Evolutionary conservation across 768 basidiomycete genomes (phyloP), one percentile per base, ranked within the genome.

Genomic region (Coprinopsis strossmayeri): DNA sequence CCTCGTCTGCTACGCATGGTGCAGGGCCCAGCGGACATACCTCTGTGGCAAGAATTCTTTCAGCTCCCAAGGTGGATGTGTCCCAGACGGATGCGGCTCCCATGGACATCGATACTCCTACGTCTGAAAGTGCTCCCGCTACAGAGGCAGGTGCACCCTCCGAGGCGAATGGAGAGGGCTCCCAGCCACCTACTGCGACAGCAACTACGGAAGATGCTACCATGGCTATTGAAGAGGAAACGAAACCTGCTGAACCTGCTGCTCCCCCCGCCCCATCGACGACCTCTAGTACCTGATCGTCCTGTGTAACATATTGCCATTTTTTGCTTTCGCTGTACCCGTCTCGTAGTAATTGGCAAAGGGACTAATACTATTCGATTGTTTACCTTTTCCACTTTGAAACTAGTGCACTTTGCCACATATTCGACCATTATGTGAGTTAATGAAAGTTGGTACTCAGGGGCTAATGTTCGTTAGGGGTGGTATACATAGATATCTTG

Each of bases 11-110:
- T 20, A 80, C 83, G 0, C 82, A 84, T 53, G 84, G 85, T 13
- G 84, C 83, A 23, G 87, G 87, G 3, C 87, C 87, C 3, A 89
- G 87, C 62, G 84, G 76, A 1, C 76, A 85, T 55, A 76, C 72
- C 11, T 81, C 77, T n/a, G 70, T 67, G 26, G 72, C 71, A 12
- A 68, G 74, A 25, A 68, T 77, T 37, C 53, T 75, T 27, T 70
- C 71, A 5, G 59, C 56, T 10, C 46, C 61, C 5, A 59, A 49
- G 20, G 47, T 52, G n/a, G 60, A 58, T 40, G 34, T 61, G 28
- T 46, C 62, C 15, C 50, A n/a, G n/a, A n/a, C 53, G n/a, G 60
- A 58, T 40, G 34, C 61, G 28, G 46, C 62, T 15, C 50, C 60
- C 32, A 74, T 76, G 72, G 73, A 76, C 24, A 64, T 74, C 1